phyloP scores from a whole-genome alignment of 768 basidiomycete species.

The Mycena rosella region DNA sequence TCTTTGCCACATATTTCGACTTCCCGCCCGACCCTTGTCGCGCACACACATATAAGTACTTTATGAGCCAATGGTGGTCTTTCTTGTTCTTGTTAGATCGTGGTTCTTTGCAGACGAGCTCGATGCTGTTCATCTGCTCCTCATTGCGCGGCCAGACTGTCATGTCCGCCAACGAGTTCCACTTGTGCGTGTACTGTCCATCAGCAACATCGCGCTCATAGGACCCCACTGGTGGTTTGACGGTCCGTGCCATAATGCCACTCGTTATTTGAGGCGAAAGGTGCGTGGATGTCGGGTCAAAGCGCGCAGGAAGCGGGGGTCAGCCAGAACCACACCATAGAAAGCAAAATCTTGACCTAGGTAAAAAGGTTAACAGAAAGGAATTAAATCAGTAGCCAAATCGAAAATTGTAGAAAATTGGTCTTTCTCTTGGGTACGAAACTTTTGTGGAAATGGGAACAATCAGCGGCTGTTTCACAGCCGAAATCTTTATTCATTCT shows the following conservation, averaged over 20 bases:
- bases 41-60: conserved; percentile 3
- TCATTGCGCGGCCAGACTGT: background rate
- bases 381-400: too few relatives aligned
- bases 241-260: background rate
- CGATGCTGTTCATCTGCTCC: background rate
- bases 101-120: background rate
- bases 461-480: too few relatives aligned
- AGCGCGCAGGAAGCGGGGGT: too few relatives aligned
- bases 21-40: background rate
- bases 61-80: background rate
- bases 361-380: too few relatives aligned
- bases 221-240: background rate
- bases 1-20: background rate
- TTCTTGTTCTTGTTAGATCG: background rate
- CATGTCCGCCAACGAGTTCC: background rate
- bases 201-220: background rate
- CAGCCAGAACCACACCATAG: too few relatives aligned
- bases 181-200: background rate
- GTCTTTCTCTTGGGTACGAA: too few relatives aligned
- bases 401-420: too few relatives aligned
- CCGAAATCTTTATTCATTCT: too few relatives aligned
- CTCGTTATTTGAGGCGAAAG: too few relatives aligned
- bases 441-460: too few relatives aligned
- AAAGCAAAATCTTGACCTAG: too few relatives aligned
- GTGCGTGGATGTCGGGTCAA: too few relatives aligned